These are phyloP conservation scores for Vitis hybrid DNA, from an alignment of 177 flowering plant genomes.

Conservation along the genomic window DNA sequence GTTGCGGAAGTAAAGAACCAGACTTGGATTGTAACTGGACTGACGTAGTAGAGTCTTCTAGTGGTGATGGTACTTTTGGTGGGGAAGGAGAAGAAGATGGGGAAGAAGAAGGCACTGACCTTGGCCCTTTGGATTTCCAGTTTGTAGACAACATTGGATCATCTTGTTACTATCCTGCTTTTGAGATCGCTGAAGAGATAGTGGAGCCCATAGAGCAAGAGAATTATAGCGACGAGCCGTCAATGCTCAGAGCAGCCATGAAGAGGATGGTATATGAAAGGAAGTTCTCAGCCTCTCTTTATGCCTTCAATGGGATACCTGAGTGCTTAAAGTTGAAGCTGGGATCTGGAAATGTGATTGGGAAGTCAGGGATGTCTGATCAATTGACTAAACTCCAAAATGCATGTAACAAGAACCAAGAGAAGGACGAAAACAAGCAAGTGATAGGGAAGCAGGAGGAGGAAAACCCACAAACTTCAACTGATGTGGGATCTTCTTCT, in stretches of 20 bases:
- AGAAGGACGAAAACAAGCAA: constrained; percentile 11
- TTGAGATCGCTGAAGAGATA: constrained; percentile 59
- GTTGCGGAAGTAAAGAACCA: constrained; percentile 1
- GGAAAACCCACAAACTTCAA: constrained; percentile 9
- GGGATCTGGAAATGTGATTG: constrained; percentile 17
- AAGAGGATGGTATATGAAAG: constrained; percentile 78
- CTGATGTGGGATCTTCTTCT: constrained; percentile 5
- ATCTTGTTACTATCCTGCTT: constrained; percentile 37
- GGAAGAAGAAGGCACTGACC: constrained; percentile 20
- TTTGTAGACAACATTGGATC: constrained; percentile 25
- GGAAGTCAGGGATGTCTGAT: constrained; percentile 18
- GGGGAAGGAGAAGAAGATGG: constrained; percentile 25
- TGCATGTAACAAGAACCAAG: constrained; percentile 23
- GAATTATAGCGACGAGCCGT: constrained; percentile 42
- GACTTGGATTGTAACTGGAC: constrained; percentile 2
- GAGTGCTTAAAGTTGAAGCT: constrained; percentile 61
- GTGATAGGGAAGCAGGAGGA: constrained; percentile 7
- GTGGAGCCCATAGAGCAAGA: constrained; percentile 44
- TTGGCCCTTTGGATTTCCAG: constrained; percentile 20
- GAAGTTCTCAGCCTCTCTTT: constrained; percentile 72
- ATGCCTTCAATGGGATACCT: constrained; percentile 69
- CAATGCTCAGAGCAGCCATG: constrained; percentile 52
- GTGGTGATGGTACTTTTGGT: constrained; percentile 6
- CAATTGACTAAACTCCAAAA: constrained; percentile 18
- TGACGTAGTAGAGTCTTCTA: constrained; percentile 13